Evolutionary conservation across 2,329 filamentous ascomycete species (phyloP), one percentile per base, ranked within the genome.

Genomic region (Diaporthe caulivora): DNA sequence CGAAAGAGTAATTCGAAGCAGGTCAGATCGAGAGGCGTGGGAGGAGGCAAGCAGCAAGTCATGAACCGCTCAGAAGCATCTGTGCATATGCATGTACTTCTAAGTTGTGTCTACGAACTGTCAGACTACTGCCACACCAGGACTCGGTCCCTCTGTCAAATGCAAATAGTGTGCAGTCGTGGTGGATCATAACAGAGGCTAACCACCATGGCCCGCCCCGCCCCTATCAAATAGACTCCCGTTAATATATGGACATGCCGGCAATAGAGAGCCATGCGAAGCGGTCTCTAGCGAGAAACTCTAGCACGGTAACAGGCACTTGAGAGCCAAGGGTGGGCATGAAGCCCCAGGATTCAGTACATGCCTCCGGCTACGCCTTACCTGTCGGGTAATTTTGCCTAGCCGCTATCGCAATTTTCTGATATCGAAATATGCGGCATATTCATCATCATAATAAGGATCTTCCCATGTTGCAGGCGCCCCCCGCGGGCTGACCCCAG

Each of bases 321-420:
- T 29, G n/a, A 31, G 11, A 49, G 42, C 44, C 60, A 65, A 51
- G 60, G 60, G 29, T 51, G 11, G 42, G 60, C 60, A 65, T 51
- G 29, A 62, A n/a, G 11, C 21, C 13, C 42, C 60, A 47, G 11
- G 42, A 13, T 24, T 2, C 18, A n/a, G 58, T 31, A 24, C 26
- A 34, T 18, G 44, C 26, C 58, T 64, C n/a, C 62, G 40, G 62
- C 15, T 7, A 65, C 31, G 62, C 62, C 62, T 51, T 65, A 40
- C 62, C 62, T 51, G 62, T 51, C 62, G 62, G 62, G 62, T 65
- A 65, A 65, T 65, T 65, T 31, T 65, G 44, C 31, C 62, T 29
- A 37, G 47, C 44, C 21, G 29, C 29, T 51, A 24, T 29, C 60
- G 29, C 10, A 65, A 44, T 29, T 37, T 13, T n/a, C 15, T 13